Conservation (phyloP, 306 rosid genomes). For the Clitoria ternatea region DNA sequence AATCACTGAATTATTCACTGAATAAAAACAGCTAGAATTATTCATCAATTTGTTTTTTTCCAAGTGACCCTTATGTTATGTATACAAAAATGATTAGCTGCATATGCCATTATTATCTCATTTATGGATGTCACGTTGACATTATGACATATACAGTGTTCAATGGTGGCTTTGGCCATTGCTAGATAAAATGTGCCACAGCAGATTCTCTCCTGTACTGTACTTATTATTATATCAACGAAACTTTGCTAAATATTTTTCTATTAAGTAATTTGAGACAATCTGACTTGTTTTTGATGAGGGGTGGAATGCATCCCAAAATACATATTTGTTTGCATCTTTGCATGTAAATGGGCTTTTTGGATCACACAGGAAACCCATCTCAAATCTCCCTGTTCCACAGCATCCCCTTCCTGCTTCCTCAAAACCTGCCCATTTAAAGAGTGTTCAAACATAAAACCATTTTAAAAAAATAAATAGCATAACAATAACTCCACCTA, state of each 20-base stretch:
- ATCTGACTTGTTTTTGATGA: conserved; percentile 34
- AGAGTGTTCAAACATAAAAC: not conserved
- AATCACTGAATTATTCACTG: too few species aligned
- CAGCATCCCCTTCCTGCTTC: conserved; percentile 34
- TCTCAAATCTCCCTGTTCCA: conserved; percentile 44
- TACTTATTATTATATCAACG: conserved; percentile 8
- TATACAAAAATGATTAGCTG: too few species aligned
- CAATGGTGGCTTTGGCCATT: not conserved
- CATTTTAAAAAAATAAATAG: too few species aligned
- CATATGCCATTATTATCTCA: too few species aligned
- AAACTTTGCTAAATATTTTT: conserved; percentile 21
- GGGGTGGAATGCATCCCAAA: conserved; percentile 63
- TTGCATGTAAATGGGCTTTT: conserved; percentile 33
- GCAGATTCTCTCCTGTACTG: not conserved
- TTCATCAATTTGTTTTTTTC: too few species aligned
- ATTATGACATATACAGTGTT: too few species aligned
- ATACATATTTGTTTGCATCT: conserved; percentile 39
- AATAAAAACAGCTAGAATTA: too few species aligned
- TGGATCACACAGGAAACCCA: conserved; percentile 33
- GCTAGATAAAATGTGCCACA: not conserved
- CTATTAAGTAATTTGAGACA: conserved; percentile 14
- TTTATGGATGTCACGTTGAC: too few species aligned
- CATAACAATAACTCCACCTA: not conserved
- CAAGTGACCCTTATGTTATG: too few species aligned
- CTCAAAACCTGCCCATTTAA: conserved; percentile 37